Conservation (phyloP, 2,329 filamentous ascomycete species). For the Ilyonectria robusta region DNA sequence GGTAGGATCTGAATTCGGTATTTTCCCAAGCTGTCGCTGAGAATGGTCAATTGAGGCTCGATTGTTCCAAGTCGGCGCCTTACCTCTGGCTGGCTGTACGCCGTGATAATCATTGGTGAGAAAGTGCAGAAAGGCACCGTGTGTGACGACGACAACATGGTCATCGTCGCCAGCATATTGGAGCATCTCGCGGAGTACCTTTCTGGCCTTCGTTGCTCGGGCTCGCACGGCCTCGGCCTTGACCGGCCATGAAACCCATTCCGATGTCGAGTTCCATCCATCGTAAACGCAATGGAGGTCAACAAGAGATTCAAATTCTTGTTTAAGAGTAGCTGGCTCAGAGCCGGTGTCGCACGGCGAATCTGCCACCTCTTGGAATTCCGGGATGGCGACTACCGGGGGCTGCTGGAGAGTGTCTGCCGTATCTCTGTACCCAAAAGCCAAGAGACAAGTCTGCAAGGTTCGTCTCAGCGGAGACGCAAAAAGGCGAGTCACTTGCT, state of each 20-base stretch:
- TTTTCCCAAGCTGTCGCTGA: conserved; percentile 22
- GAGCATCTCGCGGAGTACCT: conserved; percentile 13
- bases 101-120: conserved; percentile 23
- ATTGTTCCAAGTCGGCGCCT: neutral
- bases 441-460: conserved; percentile 20
- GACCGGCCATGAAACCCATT: conserved; percentile 6
- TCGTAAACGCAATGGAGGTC: conserved; percentile 14
- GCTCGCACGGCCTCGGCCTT: conserved; percentile 5
- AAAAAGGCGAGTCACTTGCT: conserved; percentile 11
- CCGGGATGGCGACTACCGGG: conserved; percentile 16
- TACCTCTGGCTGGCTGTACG: conserved; percentile 19
- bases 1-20: conserved; percentile 19
- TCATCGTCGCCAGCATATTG: conserved; percentile 9
- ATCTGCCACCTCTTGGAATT: conserved; percentile 27
- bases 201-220: conserved; percentile 13
- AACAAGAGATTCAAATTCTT: conserved; percentile 16
- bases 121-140: conserved; percentile 28
- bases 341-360: conserved; percentile 27
- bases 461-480: conserved; percentile 25
- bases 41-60: neutral
- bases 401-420: neutral
- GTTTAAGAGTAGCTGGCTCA: neutral
- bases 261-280: conserved; percentile 19
- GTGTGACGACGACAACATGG: conserved; percentile 22
- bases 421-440: conserved; percentile 3